phyloP scores from a whole-genome alignment of 192 early-diverging fungal genomes.

The Podila horticola region DNA sequence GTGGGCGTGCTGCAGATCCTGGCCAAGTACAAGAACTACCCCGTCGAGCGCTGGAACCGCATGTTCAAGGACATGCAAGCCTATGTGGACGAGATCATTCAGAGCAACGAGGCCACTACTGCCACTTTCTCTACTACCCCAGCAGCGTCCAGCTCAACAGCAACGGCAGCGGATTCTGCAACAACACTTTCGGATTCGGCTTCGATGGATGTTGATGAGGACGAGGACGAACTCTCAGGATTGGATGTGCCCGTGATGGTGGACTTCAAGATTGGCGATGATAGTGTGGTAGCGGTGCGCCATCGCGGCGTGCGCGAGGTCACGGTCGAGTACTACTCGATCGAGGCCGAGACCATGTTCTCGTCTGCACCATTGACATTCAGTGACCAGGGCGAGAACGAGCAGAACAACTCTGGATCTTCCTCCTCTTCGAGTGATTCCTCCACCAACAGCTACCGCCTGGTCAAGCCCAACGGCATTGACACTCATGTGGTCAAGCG shows the following conservation, averaged over 20 bases:
- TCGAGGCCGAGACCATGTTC: slow-evolving; percentile 63
- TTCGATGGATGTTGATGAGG: neutral
- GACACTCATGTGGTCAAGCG: slow-evolving; percentile 30
- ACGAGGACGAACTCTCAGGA: neutral
- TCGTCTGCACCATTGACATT: slow-evolving; percentile 57
- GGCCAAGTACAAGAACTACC: slow-evolving; percentile 31
- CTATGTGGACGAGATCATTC: slow-evolving; percentile 47
- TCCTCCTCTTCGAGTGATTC: slow-evolving; percentile 1
- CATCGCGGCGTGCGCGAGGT: slow-evolving; percentile 50
- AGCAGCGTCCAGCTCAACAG: neutral
- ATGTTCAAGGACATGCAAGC: slow-evolving; percentile 53
- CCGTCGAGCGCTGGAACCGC: slow-evolving; percentile 53
- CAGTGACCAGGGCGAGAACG: slow-evolving; percentile 53
- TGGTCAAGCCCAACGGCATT: slow-evolving; percentile 36
- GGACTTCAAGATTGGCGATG: slow-evolving; percentile 53
- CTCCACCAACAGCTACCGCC: slow-evolving; percentile 28
- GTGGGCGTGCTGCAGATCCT: slow-evolving; percentile 17
- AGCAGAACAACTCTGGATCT: slow-evolving; percentile 3
- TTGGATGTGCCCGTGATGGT: slow-evolving; percentile 44
- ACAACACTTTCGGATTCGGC: neutral
- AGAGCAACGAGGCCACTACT: neutral
- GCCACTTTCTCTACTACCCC: neutral
- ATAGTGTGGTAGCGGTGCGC: slow-evolving; percentile 35
- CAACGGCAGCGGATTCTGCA: too few relatives aligned
- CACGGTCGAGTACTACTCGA: slow-evolving; percentile 55